These are phyloP conservation scores for Plectosphaerella plurivora DNA, from an alignment of 2,329 filamentous ascomycete species.

Conservation along the genomic window DNA sequence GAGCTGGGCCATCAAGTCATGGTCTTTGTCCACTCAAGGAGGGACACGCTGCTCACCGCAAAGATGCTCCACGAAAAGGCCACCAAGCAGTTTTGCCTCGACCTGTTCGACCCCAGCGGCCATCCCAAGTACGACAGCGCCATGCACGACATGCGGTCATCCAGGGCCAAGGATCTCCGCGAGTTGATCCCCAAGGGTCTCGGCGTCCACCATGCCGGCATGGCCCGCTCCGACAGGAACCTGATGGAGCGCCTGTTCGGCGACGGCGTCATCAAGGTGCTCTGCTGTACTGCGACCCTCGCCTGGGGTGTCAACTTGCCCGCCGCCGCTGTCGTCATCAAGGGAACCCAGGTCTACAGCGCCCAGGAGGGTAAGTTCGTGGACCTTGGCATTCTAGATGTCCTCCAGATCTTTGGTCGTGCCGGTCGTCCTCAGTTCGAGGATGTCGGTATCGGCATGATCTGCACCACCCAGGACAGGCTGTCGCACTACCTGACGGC, in stretches of 20 bases:
- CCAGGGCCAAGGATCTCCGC: constrained; percentile 79
- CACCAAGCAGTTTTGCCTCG: constrained; percentile 69
- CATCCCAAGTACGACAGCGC: constrained; percentile 80
- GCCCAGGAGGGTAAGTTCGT: constrained; percentile 95
- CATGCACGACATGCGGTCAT: constrained; percentile 77
- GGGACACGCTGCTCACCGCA: constrained; percentile 88
- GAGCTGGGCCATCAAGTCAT: constrained; percentile 92
- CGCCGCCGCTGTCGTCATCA: constrained; percentile 94
- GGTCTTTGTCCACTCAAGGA: constrained; percentile 97
- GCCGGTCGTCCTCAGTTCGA: constrained; percentile 97
- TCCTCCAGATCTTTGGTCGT: constrained; percentile 96
- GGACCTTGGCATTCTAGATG: constrained; percentile 92
- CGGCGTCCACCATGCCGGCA: constrained; percentile 93
- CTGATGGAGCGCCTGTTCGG: constrained; percentile 90
- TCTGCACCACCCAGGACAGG: constrained; percentile 94
- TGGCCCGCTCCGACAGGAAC: constrained; percentile 91
- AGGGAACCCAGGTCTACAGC: constrained; percentile 95
- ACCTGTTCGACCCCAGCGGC: constrained; percentile 75
- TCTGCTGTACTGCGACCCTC: constrained; percentile 96
- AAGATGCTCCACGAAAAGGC: constrained; percentile 84
- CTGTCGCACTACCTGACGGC: constrained; percentile 86
- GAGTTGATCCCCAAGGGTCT: constrained; percentile 88
- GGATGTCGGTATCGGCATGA: constrained; percentile 96
- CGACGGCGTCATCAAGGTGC: constrained; percentile 89
- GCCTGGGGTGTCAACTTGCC: constrained; percentile 99